A percentile compares a stretch with the other conserved stretches of the same genome.
Evolutionary conservation across 495 filamentous ascomycete genomes (phyloP).

Genomic region (Chaetomium cochliodes): DNA sequence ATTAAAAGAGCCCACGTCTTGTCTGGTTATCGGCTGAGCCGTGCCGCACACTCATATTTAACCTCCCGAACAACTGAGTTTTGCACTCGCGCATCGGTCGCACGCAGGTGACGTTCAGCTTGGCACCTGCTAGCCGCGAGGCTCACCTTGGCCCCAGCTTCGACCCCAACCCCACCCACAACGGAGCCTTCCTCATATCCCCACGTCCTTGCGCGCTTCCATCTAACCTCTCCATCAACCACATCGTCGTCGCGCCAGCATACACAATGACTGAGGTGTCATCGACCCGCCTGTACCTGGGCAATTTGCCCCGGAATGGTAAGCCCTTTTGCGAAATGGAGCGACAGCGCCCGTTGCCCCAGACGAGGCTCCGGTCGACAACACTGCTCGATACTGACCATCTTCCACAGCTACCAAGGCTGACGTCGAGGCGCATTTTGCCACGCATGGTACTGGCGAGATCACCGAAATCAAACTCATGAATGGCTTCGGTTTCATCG

Average conservation of each 20-base stretch:
- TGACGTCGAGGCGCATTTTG: constrained; percentile 95
- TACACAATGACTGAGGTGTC: constrained; percentile 72
- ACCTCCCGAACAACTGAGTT: too few relatives aligned
- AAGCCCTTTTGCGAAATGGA: constrained; percentile 43
- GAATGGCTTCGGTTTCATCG: constrained; percentile 99
- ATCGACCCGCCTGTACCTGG: constrained; percentile 90
- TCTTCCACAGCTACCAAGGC: constrained; percentile 76
- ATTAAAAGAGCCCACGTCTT: background rate
- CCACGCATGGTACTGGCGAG: constrained; percentile 89
- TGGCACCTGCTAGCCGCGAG: background rate
- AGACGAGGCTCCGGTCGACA: background rate
- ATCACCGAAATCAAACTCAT: constrained; percentile 99
- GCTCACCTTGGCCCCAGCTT: constrained; percentile 12
- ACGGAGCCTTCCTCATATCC: constrained; percentile 8
- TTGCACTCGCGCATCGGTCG: background rate
- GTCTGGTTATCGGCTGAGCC: background rate
- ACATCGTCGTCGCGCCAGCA: constrained; percentile 5
- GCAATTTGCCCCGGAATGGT: constrained; percentile 96
- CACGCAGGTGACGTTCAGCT: background rate
- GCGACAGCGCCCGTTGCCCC: constrained; percentile 9
- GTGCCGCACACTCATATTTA: background rate
- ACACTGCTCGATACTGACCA: constrained; percentile 18
- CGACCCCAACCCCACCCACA: constrained; percentile 6
- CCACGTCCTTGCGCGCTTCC: constrained; percentile 8
- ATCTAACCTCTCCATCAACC: background rate